Evolutionary conservation across 2,329 filamentous ascomycete genomes (phyloP), one percentile per base, ranked within the genome.

Genomic region (Zymoseptoria tritici): DNA sequence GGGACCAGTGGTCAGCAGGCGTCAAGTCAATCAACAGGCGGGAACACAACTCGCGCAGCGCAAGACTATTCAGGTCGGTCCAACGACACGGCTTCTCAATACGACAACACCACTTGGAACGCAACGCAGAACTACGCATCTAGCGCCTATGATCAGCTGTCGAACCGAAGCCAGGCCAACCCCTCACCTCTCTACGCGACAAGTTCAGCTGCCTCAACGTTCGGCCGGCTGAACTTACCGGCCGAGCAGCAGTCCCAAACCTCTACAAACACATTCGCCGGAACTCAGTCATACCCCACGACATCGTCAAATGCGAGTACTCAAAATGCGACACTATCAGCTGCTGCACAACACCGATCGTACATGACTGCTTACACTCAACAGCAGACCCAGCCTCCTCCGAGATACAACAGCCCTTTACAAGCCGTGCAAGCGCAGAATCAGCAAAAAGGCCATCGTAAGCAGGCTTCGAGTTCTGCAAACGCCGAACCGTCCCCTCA

Each of bases 381-480:
- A 49, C 56, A 57, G 29, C 62, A 66, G 58, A 54, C 57, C 21
- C 59, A 60, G 49, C 67, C 63, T 42, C 66, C 66, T 6, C 65
- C 66, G 36, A 64, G 69, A 53, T 71, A 72, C 57, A 66, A 63
- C 22, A 71, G 70, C 60, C 67, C 70, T 16, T 55, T 69, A 5
- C 67, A 71, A 46, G 67, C 67, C 9, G 62, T 68, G 20, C 68
- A 71, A 57, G 67, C 68, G 50, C 69, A 67, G 16, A 59, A 68
- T 54, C 62, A 65, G 20, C 65, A 67, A 49, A 61, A 66, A 55
- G 56, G 58, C 13, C 64, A 68, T 29, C 58, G 59, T 50, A 63
- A 61, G 49, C 66, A 68, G 54, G 49, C 59, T 9, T 70, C 69
- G 19, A 60, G 59, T 9, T 56, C 57, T 51, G 63, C 64, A 2